Percentiles rank a stretch among this genome's conserved stretches.
These are phyloP conservation scores for Stellera chamaejasme DNA, from an alignment of 345 rosid species.

Conservation along the genomic window DNA sequence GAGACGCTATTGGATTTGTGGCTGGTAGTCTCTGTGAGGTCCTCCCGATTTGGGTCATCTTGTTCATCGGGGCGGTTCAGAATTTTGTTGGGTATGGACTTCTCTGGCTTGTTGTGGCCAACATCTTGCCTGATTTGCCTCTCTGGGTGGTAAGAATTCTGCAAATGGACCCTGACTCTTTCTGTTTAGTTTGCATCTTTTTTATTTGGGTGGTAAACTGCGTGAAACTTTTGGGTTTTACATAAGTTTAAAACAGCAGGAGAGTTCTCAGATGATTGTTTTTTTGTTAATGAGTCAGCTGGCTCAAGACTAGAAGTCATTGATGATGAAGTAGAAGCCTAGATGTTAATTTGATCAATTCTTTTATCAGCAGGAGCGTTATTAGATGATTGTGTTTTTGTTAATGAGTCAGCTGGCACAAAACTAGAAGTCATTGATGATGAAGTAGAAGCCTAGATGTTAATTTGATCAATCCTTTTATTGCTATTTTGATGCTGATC, in stretches of 20 bases:
- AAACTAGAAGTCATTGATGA: too few relatives aligned
- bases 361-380: too few relatives aligned
- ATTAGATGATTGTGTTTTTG: too few relatives aligned
- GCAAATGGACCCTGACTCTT: background rate
- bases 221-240: background rate
- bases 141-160: conserved; percentile 71
- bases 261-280: too few relatives aligned
- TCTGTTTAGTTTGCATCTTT: conserved; percentile 1
- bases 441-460: too few relatives aligned
- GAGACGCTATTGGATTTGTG: conserved; percentile 55
- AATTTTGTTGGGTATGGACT: conserved; percentile 64
- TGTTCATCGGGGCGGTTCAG: conserved; percentile 52
- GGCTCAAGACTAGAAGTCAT: too few relatives aligned
- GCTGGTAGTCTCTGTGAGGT: conserved; percentile 57
- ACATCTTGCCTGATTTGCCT: conserved; percentile 49
- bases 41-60: conserved; percentile 51
- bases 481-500: too few relatives aligned
- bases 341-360: too few relatives aligned
- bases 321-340: too few relatives aligned
- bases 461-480: too few relatives aligned
- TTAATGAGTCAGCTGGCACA: too few relatives aligned
- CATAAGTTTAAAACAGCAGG: background rate
- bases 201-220: background rate
- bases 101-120: conserved; percentile 58
- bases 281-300: too few relatives aligned